A percentile compares a stretch with the other conserved stretches of the same genome.
These are phyloP conservation scores for Oryza officinalis DNA, from an alignment of 176 grass and related monocot genomes.

Conservation along the genomic window DNA sequence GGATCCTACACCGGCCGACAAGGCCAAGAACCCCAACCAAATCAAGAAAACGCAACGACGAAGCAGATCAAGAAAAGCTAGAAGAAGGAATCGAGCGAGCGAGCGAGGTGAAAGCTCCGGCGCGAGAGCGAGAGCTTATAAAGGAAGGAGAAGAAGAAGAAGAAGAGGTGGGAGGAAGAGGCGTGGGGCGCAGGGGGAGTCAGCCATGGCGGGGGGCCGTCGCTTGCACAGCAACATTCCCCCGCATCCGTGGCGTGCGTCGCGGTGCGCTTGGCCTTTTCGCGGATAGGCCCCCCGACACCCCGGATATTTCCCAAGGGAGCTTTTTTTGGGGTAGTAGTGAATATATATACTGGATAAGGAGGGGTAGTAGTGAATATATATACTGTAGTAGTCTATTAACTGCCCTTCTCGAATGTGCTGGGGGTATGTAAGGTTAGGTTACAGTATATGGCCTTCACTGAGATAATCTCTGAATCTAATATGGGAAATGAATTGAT, in stretches of 20 bases:
- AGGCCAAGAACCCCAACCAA: not conserved
- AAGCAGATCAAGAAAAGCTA: no score
- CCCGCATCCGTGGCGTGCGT: not conserved
- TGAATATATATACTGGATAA: no score
- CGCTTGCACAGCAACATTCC: slow-evolving; percentile 34
- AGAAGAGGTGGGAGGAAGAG: slow-evolving; percentile 10
- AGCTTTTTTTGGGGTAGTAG: no score
- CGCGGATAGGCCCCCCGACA: not conserved
- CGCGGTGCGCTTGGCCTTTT: not conserved
- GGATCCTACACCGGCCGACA: not conserved
- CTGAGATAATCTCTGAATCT: not conserved
- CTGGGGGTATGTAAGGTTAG: not conserved
- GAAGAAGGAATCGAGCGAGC: not conserved
- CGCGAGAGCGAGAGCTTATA: slow-evolving; percentile 36
- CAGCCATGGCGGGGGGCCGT: not conserved
- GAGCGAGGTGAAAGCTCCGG: slow-evolving; percentile 23
- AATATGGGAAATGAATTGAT: not conserved
- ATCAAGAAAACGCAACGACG: not conserved
- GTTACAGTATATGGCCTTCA: no score
- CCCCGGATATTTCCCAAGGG: not conserved
- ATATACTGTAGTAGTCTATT: not conserved
- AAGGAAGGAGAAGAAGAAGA: slow-evolving; percentile 32
- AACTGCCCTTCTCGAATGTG: not conserved
- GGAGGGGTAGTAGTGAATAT: not conserved
- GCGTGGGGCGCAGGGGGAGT: slow-evolving; percentile 29